Evolutionary conservation across 306 rosid genomes (phyloP), one percentile per base, ranked within the genome.

Genomic region (Gastrolobium bilobum): DNA sequence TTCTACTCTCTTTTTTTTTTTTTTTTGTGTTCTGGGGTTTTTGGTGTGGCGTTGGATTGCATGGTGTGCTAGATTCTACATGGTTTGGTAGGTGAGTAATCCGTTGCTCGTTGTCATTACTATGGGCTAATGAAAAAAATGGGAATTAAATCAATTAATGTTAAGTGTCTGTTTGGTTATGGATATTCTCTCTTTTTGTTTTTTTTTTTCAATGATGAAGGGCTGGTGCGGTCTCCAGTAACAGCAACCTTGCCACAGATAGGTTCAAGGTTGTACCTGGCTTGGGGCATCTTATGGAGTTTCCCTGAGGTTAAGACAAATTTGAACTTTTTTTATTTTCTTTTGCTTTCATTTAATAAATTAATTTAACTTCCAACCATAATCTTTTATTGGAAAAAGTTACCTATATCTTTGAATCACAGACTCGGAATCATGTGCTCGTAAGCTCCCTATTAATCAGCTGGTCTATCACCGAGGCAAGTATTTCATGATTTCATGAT

Each of bases 251-350:
- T 95, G 80, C 99, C 97, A 48, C 99, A 90, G 82, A 86, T 95
- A 33, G 15, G 86, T 72, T 95, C 98, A 37, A 88, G 98, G 72
- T 46, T 95, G 86, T 95, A 68, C 84, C 61, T 95, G 75, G 30
- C 82, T 29, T 95, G 99, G 99, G 94, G 94, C 42, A 85, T 95
- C 83, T 76, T 95, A 79, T 93, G 93, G 93, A 95, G 98, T 60
- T 79, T 79, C 37, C 78, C 83, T 61, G 73, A 91, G 98, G 99
- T 93, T 40, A 66, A 37, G 20, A 30, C 46, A 30, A 20, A 56
- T 10, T 44, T 40, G 34, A 31, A 5, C 13, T n/a, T 60, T 20
- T 20, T 20, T 20, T 20, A 20, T n/a, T 50, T 61, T 35, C 1
- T 39, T 8, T 42, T 37, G 15, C 10, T 63, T 4, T 3, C 34